Evolutionary conservation across 306 rosid species (phyloP).

Genomic region (Cicer yamashitae): DNA sequence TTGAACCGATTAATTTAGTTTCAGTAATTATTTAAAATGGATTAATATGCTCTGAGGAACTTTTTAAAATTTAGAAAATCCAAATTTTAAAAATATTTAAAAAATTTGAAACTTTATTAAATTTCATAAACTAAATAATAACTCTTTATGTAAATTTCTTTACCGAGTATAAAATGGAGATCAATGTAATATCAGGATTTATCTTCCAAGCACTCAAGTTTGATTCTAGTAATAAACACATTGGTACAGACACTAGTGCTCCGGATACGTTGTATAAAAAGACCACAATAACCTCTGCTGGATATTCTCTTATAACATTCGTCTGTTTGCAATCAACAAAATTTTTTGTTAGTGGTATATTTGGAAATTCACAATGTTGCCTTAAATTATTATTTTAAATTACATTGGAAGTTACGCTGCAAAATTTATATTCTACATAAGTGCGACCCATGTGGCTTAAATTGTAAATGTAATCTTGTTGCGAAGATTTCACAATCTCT

Average conservation of each 20-base stretch:
- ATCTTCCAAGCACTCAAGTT: conserved; percentile 57
- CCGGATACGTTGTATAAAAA: conserved; percentile 56
- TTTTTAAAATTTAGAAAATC: too few species aligned
- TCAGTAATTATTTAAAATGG: not conserved
- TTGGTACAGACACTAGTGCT: conserved; percentile 53
- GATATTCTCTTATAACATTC: conserved; percentile 44
- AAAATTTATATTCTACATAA: too few species aligned
- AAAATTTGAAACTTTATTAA: too few species aligned
- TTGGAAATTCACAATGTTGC: not conserved
- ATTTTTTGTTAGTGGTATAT: not conserved
- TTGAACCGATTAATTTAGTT: not conserved
- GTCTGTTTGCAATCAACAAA: conserved; percentile 43
- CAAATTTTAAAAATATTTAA: too few species aligned
- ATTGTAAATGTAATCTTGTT: too few species aligned
- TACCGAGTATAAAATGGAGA: conserved; percentile 54
- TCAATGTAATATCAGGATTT: conserved; percentile 52
- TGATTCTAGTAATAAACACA: conserved; percentile 56
- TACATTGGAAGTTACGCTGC: too few species aligned
- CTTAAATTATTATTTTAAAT: not conserved
- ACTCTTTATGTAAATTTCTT: not conserved
- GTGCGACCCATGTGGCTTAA: too few species aligned
- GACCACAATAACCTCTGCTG: conserved; percentile 58
- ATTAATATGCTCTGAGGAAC: too few species aligned
- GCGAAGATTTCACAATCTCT: too few species aligned
- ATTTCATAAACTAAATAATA: too few species aligned